A percentile compares a stretch with the other conserved stretches of the same genome.
phyloP scores from a whole-genome alignment of 345 rosid species.

The Barbarea vulgaris region DNA sequence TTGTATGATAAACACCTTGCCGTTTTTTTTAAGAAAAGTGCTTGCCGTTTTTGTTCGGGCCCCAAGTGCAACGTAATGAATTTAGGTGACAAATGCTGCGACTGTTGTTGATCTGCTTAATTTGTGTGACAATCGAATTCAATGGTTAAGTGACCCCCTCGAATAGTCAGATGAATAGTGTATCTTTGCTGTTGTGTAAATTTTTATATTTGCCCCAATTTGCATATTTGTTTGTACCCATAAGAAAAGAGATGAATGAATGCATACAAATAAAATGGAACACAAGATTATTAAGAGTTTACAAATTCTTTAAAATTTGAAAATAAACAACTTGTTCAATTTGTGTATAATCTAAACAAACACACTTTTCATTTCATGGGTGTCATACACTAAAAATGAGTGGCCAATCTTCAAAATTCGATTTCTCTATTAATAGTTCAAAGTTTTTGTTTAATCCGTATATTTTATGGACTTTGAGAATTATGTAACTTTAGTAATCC shows the following conservation, averaged over 20 bases:
- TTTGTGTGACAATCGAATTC: background rate
- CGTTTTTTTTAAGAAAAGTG: background rate
- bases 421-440: background rate
- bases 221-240: background rate
- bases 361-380: background rate
- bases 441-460: background rate
- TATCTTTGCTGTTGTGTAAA: no score
- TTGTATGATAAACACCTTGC: background rate
- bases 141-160: background rate
- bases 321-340: background rate
- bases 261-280: background rate
- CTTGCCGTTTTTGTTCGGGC: background rate
- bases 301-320: background rate
- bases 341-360: background rate
- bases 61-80: background rate
- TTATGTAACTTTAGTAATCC: no score
- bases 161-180: background rate
- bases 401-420: background rate
- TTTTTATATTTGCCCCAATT: background rate
- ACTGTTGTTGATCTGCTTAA: background rate
- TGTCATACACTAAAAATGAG: background rate
- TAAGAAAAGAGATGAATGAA: background rate
- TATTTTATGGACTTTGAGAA: no score
- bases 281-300: background rate
- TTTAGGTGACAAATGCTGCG: background rate